phyloP scores from a whole-genome alignment of 106 monocot species.

The Triglochin maritima region DNA sequence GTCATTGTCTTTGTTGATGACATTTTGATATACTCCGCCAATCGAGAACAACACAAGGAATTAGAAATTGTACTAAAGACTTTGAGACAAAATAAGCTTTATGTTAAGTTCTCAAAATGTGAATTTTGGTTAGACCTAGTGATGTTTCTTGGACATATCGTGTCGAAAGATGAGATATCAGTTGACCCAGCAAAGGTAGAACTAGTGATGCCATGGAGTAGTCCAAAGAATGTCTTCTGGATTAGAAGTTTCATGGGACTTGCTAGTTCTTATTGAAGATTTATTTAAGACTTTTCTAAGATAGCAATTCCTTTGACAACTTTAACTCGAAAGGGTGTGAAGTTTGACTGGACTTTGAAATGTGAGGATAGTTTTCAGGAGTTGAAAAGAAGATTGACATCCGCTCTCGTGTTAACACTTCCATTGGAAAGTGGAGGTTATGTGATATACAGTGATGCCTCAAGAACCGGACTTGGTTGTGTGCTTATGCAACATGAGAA shows the following conservation, averaged over 20 bases:
- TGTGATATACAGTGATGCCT: neutral
- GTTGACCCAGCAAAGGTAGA: neutral
- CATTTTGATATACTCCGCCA: neutral
- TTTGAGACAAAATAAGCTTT: too few species aligned
- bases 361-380: slow-evolving; percentile 1
- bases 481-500: neutral
- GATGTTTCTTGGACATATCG: neutral
- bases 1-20: neutral
- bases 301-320: neutral
- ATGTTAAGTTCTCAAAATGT: neutral
- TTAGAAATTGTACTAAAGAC: neutral
- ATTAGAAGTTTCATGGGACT: too few species aligned
- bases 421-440: neutral
- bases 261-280: neutral
- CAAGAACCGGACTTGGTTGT: neutral
- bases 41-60: neutral
- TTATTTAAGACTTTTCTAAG: neutral
- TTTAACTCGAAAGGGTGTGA: neutral
- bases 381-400: neutral
- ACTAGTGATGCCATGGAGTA: neutral
- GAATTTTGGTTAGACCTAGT: too few species aligned
- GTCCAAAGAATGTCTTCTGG: neutral
- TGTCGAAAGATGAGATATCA: neutral
- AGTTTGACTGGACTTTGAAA: slow-evolving; percentile 2
- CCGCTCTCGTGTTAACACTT: neutral